These are phyloP conservation scores for Skeletonema potamos DNA, from an alignment of 108 stramenopile genomes.

Conservation along the genomic window DNA sequence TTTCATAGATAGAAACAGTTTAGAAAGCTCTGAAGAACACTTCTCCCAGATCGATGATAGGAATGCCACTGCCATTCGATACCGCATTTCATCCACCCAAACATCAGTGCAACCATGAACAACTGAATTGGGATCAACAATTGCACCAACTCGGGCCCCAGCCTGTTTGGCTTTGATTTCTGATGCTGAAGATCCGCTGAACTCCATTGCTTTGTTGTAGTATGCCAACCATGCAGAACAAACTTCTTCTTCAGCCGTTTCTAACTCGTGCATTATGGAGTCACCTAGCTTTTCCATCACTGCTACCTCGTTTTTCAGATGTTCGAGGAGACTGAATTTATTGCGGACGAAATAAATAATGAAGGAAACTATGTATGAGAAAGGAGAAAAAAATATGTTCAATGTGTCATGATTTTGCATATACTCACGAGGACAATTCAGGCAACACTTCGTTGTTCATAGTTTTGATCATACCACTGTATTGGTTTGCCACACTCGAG, in stretches of 20 bases:
- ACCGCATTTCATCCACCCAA: conserved; percentile 81
- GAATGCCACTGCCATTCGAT: conserved; percentile 75
- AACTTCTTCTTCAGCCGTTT: conserved; percentile 72
- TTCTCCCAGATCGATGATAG: conserved; percentile 76
- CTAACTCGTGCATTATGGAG: conserved; percentile 65
- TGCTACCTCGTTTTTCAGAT: conserved; percentile 44
- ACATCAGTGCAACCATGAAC: conserved; percentile 63
- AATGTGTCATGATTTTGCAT: neutral
- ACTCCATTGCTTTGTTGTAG: conserved; percentile 47
- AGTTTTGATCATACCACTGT: conserved; percentile 38
- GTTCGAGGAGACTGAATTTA: conserved; percentile 31
- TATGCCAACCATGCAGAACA: conserved; percentile 56
- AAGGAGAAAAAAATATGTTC: neutral
- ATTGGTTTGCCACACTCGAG: conserved; percentile 19
- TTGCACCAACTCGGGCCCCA: conserved; percentile 16
- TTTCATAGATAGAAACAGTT: conserved; percentile 65
- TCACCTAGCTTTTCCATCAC: conserved; percentile 67
- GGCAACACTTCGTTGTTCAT: conserved; percentile 46
- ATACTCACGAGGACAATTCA: conserved; percentile 38
- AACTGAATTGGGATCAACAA: conserved; percentile 13
- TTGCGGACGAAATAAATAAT: neutral
- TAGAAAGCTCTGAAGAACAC: conserved; percentile 59
- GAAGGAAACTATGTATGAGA: neutral
- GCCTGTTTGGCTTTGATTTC: conserved; percentile 13
- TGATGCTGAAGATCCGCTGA: conserved; percentile 13